A percentile compares a stretch with the other conserved stretches of the same genome.
phyloP scores from a whole-genome alignment of 768 basidiomycete species.

The Tylopilus balloui region DNA sequence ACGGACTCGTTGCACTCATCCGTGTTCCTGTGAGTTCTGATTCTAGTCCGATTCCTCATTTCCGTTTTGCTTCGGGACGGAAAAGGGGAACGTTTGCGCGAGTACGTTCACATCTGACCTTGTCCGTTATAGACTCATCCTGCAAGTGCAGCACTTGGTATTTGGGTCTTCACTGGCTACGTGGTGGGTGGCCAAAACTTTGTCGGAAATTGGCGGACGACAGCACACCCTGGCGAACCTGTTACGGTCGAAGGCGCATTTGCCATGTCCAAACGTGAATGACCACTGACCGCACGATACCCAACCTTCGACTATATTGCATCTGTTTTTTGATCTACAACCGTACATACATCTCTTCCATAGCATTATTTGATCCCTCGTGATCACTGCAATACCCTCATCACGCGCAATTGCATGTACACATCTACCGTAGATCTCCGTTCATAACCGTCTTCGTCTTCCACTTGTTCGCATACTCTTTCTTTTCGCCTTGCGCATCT shows the following conservation, averaged over 20 bases:
- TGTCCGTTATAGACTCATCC: conserved; percentile 7
- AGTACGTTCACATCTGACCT: conserved; percentile 3
- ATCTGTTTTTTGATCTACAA: conserved; percentile 10
- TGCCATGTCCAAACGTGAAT: conserved; percentile 49
- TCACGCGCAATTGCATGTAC: conserved; percentile 12
- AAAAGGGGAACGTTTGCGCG: background rate
- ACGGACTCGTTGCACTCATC: conserved; percentile 53
- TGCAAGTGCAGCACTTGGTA: conserved; percentile 10
- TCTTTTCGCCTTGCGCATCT: conserved; percentile 1
- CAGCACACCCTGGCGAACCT: conserved; percentile 31
- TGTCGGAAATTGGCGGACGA: conserved; percentile 67
- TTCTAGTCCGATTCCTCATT: background rate
- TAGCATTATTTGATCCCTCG: background rate
- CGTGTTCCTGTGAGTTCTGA: conserved; percentile 33
- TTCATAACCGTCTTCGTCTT: conserved; percentile 7
- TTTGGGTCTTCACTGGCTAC: conserved; percentile 64
- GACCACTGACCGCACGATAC: background rate
- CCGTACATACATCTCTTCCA: conserved; percentile 7
- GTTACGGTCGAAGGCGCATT: conserved; percentile 61
- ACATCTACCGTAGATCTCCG: conserved; percentile 19
- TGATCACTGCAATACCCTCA: background rate
- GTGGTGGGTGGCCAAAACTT: conserved; percentile 59
- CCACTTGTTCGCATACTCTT: background rate
- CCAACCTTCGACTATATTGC: background rate
- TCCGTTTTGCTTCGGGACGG: background rate